Conservation (phyloP, 768 basidiomycete species). For the Podaxis sp. region DNA sequence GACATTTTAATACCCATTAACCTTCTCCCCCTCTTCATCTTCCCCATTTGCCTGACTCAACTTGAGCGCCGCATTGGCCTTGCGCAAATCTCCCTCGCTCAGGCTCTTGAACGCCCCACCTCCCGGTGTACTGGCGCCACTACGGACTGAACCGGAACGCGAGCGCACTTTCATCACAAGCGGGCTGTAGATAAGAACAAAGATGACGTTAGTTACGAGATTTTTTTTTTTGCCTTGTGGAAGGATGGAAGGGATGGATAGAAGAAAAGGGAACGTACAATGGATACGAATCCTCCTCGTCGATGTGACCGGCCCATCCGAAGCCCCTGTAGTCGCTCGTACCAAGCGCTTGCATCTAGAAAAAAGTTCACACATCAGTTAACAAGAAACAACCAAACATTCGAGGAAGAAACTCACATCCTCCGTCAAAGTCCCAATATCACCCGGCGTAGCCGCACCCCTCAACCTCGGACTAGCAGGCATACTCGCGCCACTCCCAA, state of each 20-base stretch:
- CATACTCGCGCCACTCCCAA: constrained; percentile 55
- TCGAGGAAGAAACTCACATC: constrained; percentile 45
- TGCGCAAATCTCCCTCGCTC: constrained; percentile 82
- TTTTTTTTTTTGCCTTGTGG: background rate
- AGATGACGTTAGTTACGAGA: constrained; percentile 1
- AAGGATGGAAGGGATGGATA: background rate
- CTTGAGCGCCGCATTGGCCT: constrained; percentile 73
- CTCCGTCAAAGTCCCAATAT: constrained; percentile 87
- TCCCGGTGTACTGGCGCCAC: constrained; percentile 78
- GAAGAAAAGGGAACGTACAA: constrained; percentile 54
- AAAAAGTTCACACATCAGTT: background rate
- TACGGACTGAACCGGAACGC: constrained; percentile 71
- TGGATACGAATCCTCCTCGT: constrained; percentile 90
- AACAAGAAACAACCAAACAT: too few species aligned
- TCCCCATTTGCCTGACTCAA: constrained; percentile 53
- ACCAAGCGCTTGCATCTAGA: constrained; percentile 79
- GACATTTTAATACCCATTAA: background rate
- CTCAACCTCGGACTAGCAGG: constrained; percentile 87
- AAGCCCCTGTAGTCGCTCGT: constrained; percentile 86
- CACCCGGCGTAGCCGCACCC: constrained; percentile 89
- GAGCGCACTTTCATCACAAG: constrained; percentile 89
- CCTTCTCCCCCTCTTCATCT: background rate
- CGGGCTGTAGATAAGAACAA: constrained; percentile 47
- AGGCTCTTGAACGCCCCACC: constrained; percentile 77
- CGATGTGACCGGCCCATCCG: constrained; percentile 64